Conservation (phyloP, 257 asterid species). For the Scutellaria galericulata region DNA sequence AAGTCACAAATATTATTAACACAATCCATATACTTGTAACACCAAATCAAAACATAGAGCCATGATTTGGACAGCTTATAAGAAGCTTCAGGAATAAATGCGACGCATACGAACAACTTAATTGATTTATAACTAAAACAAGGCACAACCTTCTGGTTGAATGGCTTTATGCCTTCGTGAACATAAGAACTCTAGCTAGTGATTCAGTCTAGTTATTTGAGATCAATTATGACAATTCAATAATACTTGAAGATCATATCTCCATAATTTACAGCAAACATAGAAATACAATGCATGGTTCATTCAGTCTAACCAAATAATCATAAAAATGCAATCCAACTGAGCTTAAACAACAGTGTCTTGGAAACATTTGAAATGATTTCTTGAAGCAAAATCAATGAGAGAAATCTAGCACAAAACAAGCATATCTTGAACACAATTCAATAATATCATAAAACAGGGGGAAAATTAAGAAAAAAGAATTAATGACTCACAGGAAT, state of each 20-base stretch:
- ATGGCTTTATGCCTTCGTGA: not conserved
- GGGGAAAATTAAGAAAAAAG: no score
- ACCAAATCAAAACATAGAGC: not conserved
- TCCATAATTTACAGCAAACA: not conserved
- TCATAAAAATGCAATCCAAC: not conserved
- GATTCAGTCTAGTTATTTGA: constrained; percentile 4
- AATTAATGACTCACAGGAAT: constrained; percentile 44
- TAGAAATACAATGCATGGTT: not conserved
- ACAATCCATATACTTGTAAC: not conserved
- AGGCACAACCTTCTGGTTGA: constrained; percentile 6
- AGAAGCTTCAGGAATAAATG: constrained; percentile 9
- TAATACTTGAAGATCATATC: not conserved
- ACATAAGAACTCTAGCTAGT: constrained; percentile 1
- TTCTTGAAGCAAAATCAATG: constrained; percentile 25
- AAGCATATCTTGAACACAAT: not conserved
- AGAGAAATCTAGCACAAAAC: not conserved
- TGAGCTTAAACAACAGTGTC: no score
- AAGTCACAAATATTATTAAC: not conserved
- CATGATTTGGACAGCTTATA: not conserved
- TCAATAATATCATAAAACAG: not conserved
- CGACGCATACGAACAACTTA: not conserved
- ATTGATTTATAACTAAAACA: constrained; percentile 7
- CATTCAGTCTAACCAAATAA: not conserved
- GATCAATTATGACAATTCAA: constrained; percentile 11
- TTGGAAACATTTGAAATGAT: no score